Base-by-base conservation (phyloP, 202 grass and related monocot species). In the Zoysia matrella region DNA sequence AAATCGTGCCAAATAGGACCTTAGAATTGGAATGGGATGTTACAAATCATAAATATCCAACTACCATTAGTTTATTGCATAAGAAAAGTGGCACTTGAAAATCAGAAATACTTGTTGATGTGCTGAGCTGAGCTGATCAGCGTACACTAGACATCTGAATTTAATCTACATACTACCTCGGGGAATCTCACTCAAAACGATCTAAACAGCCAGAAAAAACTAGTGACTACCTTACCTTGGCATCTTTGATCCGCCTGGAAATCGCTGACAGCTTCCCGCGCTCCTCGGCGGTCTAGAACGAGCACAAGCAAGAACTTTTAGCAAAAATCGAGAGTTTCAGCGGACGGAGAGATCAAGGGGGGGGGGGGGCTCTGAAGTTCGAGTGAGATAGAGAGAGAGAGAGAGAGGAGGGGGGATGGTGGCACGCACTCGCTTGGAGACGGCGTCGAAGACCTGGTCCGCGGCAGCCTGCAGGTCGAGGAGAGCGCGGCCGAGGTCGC, bases 391-490 rank as follows among this genome's bases (percentile, higher is more conserved):
- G 22, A 22, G 22, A 22, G 30, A 36, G 30, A 36, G 30, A 36
- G 55, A 67, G 22, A 46, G 11, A 69, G 54, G 18, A 63, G 50
- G 13, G 8, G 8, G 47, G n/a, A 44, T 4, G 65, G 62, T 22
- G 16, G 47, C 14, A 52, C 57, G 8, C 83, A 90, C 93, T 52
- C 82, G 83, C 46, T 52, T 52, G 14, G 88, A 80, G 69, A 96
- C 60, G 15, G 88, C 77, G 13, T 81, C 85, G 62, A 96, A 96
- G 52, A 96, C 69, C 71, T 75, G 73, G 81, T 93, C 90, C 49
- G 88, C 81, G 39, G 93, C 83, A 15, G n/a, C 86, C 60, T 96
- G 83, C 14, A 96, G 88, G 62, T 89, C 83, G 69, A 89, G 83
- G 52, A 96, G 93, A 11, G 90, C 77, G 4, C 83, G 77, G 18